Evolutionary conservation across 2,329 filamentous ascomycete genomes (phyloP).

Genomic region (Scedosporium boydii): DNA sequence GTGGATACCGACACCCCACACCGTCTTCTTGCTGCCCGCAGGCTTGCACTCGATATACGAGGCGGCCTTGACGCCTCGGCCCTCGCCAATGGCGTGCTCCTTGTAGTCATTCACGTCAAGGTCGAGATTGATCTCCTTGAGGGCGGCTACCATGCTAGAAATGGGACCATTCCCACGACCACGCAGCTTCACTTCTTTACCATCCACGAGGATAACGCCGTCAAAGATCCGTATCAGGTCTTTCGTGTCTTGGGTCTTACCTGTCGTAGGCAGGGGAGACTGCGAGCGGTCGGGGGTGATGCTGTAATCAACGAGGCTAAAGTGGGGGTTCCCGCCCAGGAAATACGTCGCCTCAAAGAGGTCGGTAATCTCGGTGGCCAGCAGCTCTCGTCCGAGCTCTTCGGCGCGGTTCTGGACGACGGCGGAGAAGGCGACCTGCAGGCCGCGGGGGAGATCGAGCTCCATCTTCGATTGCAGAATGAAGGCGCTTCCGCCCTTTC

Average conservation of each 20-base stretch:
- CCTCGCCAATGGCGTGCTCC: conserved; percentile 82
- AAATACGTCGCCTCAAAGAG: conserved; percentile 89
- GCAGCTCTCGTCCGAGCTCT: conserved; percentile 70
- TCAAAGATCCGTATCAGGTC: conserved; percentile 76
- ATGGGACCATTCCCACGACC: conserved; percentile 86
- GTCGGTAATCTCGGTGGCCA: conserved; percentile 71
- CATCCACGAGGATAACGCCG: conserved; percentile 76
- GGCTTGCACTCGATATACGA: conserved; percentile 87
- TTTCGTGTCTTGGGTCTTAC: conserved; percentile 66
- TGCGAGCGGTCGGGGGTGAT: conserved; percentile 75
- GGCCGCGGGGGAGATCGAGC: conserved; percentile 83
- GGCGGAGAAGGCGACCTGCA: conserved; percentile 85
- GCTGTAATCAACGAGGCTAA: conserved; percentile 82
- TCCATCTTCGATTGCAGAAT: conserved; percentile 83
- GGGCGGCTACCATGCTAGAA: conserved; percentile 74
- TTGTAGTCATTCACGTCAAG: conserved; percentile 92
- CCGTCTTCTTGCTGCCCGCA: conserved; percentile 55
- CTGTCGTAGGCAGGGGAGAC: conserved; percentile 60
- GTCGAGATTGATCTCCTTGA: conserved; percentile 70
- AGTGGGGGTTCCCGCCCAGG: conserved; percentile 72
- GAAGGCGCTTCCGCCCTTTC: conserved; percentile 92
- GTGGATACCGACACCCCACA: conserved; percentile 89
- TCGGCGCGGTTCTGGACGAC: conserved; percentile 80
- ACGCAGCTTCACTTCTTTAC: conserved; percentile 64
- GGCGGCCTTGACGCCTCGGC: conserved; percentile 80